phyloP scores from a whole-genome alignment of 495 filamentous ascomycete species.

The Penicillium parvum region DNA sequence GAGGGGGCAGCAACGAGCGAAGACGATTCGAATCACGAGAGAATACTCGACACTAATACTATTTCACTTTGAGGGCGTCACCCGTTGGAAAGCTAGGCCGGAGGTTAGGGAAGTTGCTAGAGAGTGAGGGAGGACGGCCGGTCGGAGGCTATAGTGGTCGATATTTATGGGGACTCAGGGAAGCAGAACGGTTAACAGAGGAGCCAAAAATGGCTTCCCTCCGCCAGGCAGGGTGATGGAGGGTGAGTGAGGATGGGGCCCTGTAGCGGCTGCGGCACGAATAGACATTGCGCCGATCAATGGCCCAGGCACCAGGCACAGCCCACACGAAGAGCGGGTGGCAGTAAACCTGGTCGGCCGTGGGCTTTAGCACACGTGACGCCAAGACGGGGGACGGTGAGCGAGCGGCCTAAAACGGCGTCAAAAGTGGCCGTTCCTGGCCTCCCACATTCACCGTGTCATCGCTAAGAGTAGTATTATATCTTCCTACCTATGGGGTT shows the following conservation, averaged over 20 bases:
- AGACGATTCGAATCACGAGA: conserved; percentile 6
- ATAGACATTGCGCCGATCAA: conserved; percentile 2
- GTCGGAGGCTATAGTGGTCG: conserved; percentile 8
- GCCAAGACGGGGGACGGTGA: no score
- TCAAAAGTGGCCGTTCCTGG: conserved; percentile 16
- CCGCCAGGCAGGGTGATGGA: conserved; percentile 2
- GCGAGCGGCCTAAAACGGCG: no score
- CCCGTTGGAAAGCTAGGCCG: conserved; percentile 7
- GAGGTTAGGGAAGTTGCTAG: conserved; percentile 5
- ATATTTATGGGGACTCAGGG: no score
- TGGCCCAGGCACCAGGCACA: conserved; percentile 14
- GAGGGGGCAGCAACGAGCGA: conserved; percentile 3
- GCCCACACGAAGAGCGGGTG: no score
- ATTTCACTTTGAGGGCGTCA: conserved; percentile 6
- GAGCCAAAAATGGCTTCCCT: conserved; percentile 10
- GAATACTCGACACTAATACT: conserved; percentile 5
- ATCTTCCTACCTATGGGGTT: no score
- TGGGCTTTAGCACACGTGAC: no score
- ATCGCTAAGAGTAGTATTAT: no score
- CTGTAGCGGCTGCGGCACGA: conserved; percentile 11
- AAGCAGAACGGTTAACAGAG: no score
- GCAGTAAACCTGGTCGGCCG: no score
- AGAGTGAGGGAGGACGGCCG: conserved; percentile 6
- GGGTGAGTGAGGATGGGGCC: conserved; percentile 4
- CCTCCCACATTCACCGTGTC: conserved; percentile 19